A percentile compares a stretch with the other conserved stretches of the same genome.
Conservation (phyloP, 345 rosid species). For the Eucalyptus coolabah region DNA sequence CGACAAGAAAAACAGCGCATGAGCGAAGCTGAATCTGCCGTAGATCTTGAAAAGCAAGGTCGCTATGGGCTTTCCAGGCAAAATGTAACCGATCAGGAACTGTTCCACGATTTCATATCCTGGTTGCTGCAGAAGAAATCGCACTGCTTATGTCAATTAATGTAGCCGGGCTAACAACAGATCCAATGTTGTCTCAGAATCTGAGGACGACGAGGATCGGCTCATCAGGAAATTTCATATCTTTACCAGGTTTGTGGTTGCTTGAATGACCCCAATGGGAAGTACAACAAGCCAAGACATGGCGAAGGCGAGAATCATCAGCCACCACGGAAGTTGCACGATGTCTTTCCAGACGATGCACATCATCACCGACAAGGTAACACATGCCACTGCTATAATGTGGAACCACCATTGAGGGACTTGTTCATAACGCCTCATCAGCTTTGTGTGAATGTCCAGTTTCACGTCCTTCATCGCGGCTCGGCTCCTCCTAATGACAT, state of each 20-base stretch:
- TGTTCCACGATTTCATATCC: constrained; percentile 94
- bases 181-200: background rate
- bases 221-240: background rate
- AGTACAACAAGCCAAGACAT: constrained; percentile 83
- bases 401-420: constrained; percentile 95
- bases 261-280: constrained; percentile 95
- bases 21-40: constrained; percentile 80
- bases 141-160: background rate
- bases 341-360: constrained; percentile 58
- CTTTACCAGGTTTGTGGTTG: constrained; percentile 85
- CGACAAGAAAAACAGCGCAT: constrained; percentile 84
- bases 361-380: constrained; percentile 49
- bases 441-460: constrained; percentile 63
- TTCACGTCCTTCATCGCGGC: constrained; percentile 55
- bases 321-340: constrained; percentile 98
- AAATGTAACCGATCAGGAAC: constrained; percentile 74
- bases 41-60: constrained; percentile 91
- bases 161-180: background rate
- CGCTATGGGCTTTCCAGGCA: constrained; percentile 92
- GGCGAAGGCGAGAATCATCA: constrained; percentile 74
- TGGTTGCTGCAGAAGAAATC: constrained; percentile 72
- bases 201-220: background rate
- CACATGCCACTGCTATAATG: constrained; percentile 34
- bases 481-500: constrained; percentile 61
- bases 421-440: constrained; percentile 76